Evolutionary conservation across 352 stramenopile genomes (phyloP).

Genomic region (Pythium diclinum): DNA sequence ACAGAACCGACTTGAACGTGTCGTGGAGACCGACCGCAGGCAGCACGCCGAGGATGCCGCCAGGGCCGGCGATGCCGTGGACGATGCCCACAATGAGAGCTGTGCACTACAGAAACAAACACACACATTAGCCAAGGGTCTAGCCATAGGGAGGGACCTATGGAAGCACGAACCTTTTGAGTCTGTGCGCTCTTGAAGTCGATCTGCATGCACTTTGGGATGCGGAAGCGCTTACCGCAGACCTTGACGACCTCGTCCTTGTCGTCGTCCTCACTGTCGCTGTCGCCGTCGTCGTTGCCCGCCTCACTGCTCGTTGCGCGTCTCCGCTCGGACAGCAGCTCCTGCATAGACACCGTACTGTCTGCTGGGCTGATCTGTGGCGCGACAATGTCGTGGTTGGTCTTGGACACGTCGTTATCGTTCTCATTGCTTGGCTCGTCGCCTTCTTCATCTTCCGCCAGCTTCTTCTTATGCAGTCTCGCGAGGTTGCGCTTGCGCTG

Average conservation of each 20-base stretch:
- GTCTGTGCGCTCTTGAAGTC: conserved; percentile 72
- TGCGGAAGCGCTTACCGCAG: conserved; percentile 21
- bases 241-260: conserved; percentile 40
- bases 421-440: conserved; percentile 8
- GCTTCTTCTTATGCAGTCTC: conserved; percentile 20
- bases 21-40: conserved; percentile 87
- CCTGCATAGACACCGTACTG: conserved; percentile 49
- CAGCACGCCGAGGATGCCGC: conserved; percentile 85
- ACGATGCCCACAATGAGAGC: conserved; percentile 86
- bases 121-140: conserved; percentile 2
- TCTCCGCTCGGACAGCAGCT: conserved; percentile 30
- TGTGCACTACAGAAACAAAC: conserved; percentile 42
- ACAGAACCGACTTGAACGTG: conserved; percentile 73
- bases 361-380: conserved; percentile 49
- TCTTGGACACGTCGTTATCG: background rate
- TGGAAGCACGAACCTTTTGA: conserved; percentile 54
- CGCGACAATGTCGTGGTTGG: conserved; percentile 22
- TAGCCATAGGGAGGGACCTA: too few relatives aligned
- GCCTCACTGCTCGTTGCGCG: conserved; percentile 18
- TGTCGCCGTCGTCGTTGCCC: conserved; percentile 3
- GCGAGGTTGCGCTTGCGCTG: conserved; percentile 26
- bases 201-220: conserved; percentile 37
- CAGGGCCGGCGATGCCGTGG: conserved; percentile 84
- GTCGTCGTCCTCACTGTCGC: conserved; percentile 17
- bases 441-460: conserved; percentile 12